phyloP scores from a whole-genome alignment of 805 yeast species.

The Brettanomyces sp. region DNA sequence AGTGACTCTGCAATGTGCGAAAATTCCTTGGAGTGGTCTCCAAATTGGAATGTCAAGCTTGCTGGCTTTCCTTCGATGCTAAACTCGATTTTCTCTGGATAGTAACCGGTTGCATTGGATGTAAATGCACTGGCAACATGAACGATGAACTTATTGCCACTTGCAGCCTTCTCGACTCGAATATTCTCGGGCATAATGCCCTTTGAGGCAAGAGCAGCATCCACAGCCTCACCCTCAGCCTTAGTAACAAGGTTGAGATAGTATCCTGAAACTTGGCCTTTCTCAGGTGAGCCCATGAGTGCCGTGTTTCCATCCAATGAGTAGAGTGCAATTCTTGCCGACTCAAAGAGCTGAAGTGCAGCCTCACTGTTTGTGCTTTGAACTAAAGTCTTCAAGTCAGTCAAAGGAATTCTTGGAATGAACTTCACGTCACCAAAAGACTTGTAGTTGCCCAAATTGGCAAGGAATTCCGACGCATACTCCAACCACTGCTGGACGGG shows the following conservation, averaged over 20 bases:
- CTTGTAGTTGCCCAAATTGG: constrained; percentile 72
- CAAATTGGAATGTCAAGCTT: constrained; percentile 50
- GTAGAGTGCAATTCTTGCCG: constrained; percentile 42
- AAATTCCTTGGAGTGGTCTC: constrained; percentile 70
- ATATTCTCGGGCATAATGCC: constrained; percentile 75
- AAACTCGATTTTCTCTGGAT: constrained; percentile 38
- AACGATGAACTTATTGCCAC: constrained; percentile 38
- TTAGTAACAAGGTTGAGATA: constrained; percentile 50
- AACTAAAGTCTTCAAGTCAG: constrained; percentile 42
- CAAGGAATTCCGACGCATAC: constrained; percentile 65
- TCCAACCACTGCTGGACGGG: constrained; percentile 45
- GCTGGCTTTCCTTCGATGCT: constrained; percentile 29
- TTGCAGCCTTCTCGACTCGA: constrained; percentile 50
- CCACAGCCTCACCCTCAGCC: constrained; percentile 57
- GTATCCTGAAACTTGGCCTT: constrained; percentile 69
- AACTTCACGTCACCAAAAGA: constrained; percentile 87
- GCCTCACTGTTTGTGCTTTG: constrained; percentile 28
- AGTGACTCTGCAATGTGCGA: constrained; percentile 46
- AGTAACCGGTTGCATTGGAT: constrained; percentile 45
- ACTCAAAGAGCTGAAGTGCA: constrained; percentile 28
- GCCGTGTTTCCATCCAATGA: constrained; percentile 36
- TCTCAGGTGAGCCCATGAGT: constrained; percentile 69
- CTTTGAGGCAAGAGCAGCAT: constrained; percentile 50
- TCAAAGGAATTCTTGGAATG: constrained; percentile 50
- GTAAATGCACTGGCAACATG: constrained; percentile 57